Percentiles rank a stretch among this genome's conserved stretches.
These are phyloP conservation scores for Sparassis latifolia DNA, from an alignment of 1,284 basidiomycete species.

Conservation along the genomic window DNA sequence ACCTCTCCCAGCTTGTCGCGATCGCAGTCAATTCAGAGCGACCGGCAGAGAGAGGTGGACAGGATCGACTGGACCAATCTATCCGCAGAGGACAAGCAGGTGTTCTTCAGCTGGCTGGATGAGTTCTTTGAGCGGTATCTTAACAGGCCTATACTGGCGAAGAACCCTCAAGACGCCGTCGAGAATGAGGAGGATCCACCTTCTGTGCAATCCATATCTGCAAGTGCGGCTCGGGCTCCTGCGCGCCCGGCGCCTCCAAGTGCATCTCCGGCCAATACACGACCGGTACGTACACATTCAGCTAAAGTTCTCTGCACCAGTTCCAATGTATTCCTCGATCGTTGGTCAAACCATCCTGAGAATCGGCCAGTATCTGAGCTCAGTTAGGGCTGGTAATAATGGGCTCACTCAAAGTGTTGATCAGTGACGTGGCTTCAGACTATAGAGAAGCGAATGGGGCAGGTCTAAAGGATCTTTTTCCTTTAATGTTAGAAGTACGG, in stretches of 20 bases:
- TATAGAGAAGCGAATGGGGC: too few relatives aligned
- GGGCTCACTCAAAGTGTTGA: too few relatives aligned
- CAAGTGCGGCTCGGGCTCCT: constrained; percentile 1
- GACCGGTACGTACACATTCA: background rate
- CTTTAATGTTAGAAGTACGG: too few relatives aligned
- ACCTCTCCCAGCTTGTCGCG: constrained; percentile 5
- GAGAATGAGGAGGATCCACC: constrained; percentile 3
- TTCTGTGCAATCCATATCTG: too few relatives aligned
- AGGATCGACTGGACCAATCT: constrained; percentile 66
- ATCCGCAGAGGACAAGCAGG: constrained; percentile 57
- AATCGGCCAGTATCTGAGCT: too few relatives aligned
- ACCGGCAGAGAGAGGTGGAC: constrained; percentile 1
- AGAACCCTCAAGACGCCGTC: constrained; percentile 2
- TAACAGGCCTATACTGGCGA: constrained; percentile 9
- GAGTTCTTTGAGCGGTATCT: constrained; percentile 60
- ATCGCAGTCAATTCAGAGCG: background rate
- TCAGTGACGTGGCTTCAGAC: too few relatives aligned
- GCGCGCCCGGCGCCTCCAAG: constrained; percentile 7
- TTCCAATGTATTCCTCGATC: background rate
- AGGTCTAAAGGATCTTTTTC: too few relatives aligned
- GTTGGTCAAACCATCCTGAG: too few relatives aligned
- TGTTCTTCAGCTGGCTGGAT: constrained; percentile 71
- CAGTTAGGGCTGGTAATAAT: too few relatives aligned
- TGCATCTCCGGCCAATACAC: constrained; percentile 6
- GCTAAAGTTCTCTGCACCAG: too few relatives aligned